Conservation (phyloP, 2,329 filamentous ascomycete genomes). For the Aplosporella prunicola region DNA sequence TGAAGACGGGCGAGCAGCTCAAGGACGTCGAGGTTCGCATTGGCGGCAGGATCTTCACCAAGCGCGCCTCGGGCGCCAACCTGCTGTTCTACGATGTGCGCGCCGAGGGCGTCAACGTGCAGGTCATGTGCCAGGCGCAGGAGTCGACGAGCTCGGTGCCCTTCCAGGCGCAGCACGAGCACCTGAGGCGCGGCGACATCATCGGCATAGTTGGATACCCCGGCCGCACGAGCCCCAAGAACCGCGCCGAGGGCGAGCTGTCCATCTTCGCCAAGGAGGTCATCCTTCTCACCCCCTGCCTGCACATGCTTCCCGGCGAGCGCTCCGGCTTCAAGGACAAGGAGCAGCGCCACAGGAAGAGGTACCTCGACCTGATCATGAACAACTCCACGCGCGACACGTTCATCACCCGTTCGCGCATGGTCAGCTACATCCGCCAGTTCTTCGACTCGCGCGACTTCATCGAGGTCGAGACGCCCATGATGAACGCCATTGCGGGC, state of each 20-base stretch:
- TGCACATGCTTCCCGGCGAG: constrained; percentile 83
- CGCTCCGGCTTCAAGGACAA: constrained; percentile 93
- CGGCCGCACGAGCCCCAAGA: constrained; percentile 81
- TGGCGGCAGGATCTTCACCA: constrained; percentile 82
- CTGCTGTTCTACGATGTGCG: constrained; percentile 86
- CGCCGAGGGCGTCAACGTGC: constrained; percentile 65
- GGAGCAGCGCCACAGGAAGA: constrained; percentile 85
- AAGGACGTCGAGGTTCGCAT: constrained; percentile 67
- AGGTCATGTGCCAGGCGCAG: constrained; percentile 87
- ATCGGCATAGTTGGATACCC: constrained; percentile 81
- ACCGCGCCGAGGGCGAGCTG: constrained; percentile 77
- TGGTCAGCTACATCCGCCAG: constrained; percentile 76
- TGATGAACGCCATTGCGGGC: constrained; percentile 93
- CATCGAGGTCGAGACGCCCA: constrained; percentile 90
- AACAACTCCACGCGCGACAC: constrained; percentile 79
- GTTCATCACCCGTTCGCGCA: constrained; percentile 76
- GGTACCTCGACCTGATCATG: constrained; percentile 95
- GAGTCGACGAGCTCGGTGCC: constrained; percentile 58
- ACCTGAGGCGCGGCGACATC: constrained; percentile 83
- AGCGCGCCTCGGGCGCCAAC: constrained; percentile 62
- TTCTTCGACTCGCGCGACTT: constrained; percentile 87
- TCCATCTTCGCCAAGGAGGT: constrained; percentile 88
- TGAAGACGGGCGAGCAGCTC: constrained; percentile 80
- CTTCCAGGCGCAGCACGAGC: constrained; percentile 83
- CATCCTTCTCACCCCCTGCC: constrained; percentile 75